Evolutionary conservation across 2,329 filamentous ascomycete genomes (phyloP).

Genomic region (Aspergillus sergii): DNA sequence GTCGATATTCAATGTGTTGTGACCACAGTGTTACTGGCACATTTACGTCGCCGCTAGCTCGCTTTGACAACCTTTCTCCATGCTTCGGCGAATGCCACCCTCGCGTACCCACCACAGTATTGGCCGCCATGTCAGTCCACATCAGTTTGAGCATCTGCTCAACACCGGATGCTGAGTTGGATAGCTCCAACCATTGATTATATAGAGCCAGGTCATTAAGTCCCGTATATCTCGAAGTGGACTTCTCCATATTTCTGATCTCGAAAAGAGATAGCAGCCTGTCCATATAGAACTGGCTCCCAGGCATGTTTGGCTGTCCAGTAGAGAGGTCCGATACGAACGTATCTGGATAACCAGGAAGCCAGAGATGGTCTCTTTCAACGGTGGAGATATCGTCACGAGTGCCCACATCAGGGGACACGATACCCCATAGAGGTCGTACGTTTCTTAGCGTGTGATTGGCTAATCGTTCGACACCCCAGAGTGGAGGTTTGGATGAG

Average conservation of each 20-base stretch:
- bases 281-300: background rate
- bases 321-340: background rate
- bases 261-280: background rate
- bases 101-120: background rate
- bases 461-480: background rate
- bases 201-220: background rate
- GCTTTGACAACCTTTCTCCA: no score
- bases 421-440: background rate
- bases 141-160: background rate
- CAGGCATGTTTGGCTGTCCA: background rate
- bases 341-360: background rate
- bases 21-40: no score
- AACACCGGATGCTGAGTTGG: background rate
- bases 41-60: no score
- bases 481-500: background rate
- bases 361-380: background rate
- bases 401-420: background rate
- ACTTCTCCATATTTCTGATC: background rate
- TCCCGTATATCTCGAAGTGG: background rate
- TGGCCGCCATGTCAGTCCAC: conserved; percentile 4
- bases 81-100: background rate
- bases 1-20: no score
- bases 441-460: background rate
- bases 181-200: background rate
- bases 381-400: background rate